Base-by-base conservation (phyloP, 2,329 filamentous ascomycete species). In the Cytospora chrysosperma region DNA sequence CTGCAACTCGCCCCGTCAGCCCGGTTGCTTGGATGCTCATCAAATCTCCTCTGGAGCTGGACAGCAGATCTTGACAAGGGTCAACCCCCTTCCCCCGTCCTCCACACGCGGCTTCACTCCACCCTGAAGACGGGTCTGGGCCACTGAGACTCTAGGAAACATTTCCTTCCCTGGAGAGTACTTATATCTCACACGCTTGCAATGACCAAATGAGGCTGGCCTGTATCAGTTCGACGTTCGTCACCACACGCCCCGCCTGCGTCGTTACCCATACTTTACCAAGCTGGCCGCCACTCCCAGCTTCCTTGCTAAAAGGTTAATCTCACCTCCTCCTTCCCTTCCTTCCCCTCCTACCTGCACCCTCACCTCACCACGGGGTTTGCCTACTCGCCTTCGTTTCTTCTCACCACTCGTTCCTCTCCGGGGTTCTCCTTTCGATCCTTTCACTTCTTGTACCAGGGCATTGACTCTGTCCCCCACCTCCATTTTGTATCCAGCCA, bases 221-320 rank as follows among this genome's bases (percentile, higher is more conserved):
- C 75, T 72, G 74, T 72, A 71, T 74, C 72, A 74, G 75, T 74
- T 75, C 72, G 71, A 75, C 73, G 75, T 76, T 74, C 73, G 75
- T 73, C 72, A 73, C 73, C 74, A 72, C 75, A 72, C 72, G 72
- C 75, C 77, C 77, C 75, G 74, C 76, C 75, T 72, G 65, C 70
- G 71, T 75, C 73, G 68, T 68, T 72, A 71, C 70, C 37, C 71
- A 73, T 71, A 73, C 70, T 68, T 72, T 73, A 73, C 78, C 73
- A 71, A 76, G 77, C 78, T 80, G 77, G 77, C 75, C 77, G 77
- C 73, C 77, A 79, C 75, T 72, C 77, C 79, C 76, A 79, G 78
- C 78, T 78, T 74, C 69, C 67, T 69, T 69, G 65, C 69, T 58
- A 66, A 72, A 74, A 75, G 72, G 73, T 76, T 74, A 74, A 73